Percentiles rank a stretch among this genome's conserved stretches.
Conservation (phyloP, 345 rosid genomes). For the Camelina sativa region DNA sequence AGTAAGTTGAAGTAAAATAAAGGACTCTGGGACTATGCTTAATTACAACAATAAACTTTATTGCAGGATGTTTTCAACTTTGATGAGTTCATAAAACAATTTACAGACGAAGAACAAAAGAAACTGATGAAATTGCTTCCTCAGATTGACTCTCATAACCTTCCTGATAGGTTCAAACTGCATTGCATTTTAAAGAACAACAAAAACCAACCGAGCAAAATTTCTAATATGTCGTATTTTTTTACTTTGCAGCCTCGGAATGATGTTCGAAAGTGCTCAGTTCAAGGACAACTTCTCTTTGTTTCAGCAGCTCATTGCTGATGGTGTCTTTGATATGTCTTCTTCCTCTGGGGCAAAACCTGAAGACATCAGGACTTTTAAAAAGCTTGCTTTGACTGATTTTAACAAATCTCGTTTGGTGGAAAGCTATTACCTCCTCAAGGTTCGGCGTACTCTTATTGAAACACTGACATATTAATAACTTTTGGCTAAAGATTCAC, state of each 20-base stretch:
- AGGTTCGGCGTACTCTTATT: slow-evolving; percentile 51
- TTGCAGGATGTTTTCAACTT: slow-evolving; percentile 80
- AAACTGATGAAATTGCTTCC: slow-evolving; percentile 74
- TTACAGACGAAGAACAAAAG: slow-evolving; percentile 83
- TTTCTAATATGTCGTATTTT: slow-evolving; percentile 31
- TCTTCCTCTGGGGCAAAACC: slow-evolving; percentile 50
- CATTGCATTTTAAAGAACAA: background rate
- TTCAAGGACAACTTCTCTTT: slow-evolving; percentile 78
- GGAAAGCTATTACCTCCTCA: slow-evolving; percentile 57
- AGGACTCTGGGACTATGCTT: slow-evolving; percentile 7
- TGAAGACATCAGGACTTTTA: slow-evolving; percentile 66
- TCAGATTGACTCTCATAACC: slow-evolving; percentile 58
- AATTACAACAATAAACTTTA: background rate
- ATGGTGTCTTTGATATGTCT: slow-evolving; percentile 77
- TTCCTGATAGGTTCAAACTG: slow-evolving; percentile 62
- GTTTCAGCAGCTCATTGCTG: slow-evolving; percentile 73
- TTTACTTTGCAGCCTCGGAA: slow-evolving; percentile 65
- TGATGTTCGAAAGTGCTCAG: slow-evolving; percentile 81
- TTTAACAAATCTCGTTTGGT: slow-evolving; percentile 72
- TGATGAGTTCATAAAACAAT: slow-evolving; percentile 66
- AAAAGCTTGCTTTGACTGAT: slow-evolving; percentile 63
- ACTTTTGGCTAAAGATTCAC: slow-evolving; percentile 28
- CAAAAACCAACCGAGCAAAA: slow-evolving; percentile 2
- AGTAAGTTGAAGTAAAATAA: background rate
- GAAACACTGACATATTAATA: slow-evolving; percentile 10